Percentiles rank a stretch among this genome's conserved stretches.
phyloP scores from a whole-genome alignment of 805 yeast species.

The Cyberlindnera bimundalis region DNA sequence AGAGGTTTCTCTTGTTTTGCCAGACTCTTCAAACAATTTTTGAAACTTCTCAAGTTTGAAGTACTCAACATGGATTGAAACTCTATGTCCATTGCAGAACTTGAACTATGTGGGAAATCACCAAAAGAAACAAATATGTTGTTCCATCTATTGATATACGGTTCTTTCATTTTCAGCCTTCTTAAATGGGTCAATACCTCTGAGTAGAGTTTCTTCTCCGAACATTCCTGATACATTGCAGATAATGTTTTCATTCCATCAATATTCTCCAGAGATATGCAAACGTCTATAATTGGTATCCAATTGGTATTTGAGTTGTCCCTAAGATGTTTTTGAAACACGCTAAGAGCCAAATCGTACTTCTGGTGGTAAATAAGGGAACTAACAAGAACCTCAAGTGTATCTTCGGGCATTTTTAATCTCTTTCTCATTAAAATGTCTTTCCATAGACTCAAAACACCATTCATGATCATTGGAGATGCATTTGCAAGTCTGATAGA shows the following conservation, averaged over 20 bases:
- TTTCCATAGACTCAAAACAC: constrained; percentile 11
- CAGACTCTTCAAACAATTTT: constrained; percentile 15
- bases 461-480: constrained; percentile 15
- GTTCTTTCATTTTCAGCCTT: constrained; percentile 6
- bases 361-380: constrained; percentile 19
- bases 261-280: constrained; percentile 6
- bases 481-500: constrained; percentile 17
- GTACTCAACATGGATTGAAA: constrained; percentile 15
- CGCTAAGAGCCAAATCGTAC: constrained; percentile 9
- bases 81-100: constrained; percentile 14
- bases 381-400: constrained; percentile 15
- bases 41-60: constrained; percentile 14
- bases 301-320: constrained; percentile 9
- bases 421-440: background rate
- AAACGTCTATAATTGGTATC: constrained; percentile 16
- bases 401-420: constrained; percentile 10
- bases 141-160: constrained; percentile 18
- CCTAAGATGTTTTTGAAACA: constrained; percentile 5
- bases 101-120: constrained; percentile 18
- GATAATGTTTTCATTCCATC: constrained; percentile 9
- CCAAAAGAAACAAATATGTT: constrained; percentile 15
- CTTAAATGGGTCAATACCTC: constrained; percentile 13
- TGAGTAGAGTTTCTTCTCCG: constrained; percentile 4
- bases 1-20: background rate
- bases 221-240: constrained; percentile 7